These are phyloP conservation scores for Bassia scoparia DNA, from an alignment of 148 eudicot species.

Conservation along the genomic window DNA sequence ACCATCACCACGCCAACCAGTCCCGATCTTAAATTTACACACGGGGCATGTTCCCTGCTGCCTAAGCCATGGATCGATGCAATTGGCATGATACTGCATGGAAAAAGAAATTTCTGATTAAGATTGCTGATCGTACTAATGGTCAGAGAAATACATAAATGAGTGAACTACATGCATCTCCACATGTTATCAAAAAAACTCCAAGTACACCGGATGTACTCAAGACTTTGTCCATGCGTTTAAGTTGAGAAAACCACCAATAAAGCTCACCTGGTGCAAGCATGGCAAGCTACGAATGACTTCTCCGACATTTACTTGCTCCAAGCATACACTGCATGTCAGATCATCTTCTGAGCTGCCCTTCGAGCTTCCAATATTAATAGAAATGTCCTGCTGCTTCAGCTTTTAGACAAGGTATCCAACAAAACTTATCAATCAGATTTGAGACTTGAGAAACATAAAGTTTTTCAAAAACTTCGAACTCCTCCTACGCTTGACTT, in stretches of 20 bases:
- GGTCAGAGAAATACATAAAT: no score
- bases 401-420: constrained; percentile 18
- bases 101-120: not conserved
- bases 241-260: not conserved
- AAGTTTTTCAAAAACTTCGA: not conserved
- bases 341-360: constrained; percentile 59
- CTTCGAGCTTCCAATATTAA: constrained; percentile 37
- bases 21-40: constrained; percentile 76
- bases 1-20: constrained; percentile 52
- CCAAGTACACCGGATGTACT: no score
- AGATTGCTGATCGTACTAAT: not conserved
- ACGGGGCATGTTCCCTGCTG: constrained; percentile 97
- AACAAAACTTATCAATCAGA: constrained; percentile 5
- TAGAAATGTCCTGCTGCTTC: constrained; percentile 56
- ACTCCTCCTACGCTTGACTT: not conserved
- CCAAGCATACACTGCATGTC: constrained; percentile 93
- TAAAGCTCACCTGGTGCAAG: constrained; percentile 72
- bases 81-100: constrained; percentile 78
- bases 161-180: no score
- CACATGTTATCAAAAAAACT: not conserved
- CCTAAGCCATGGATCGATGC: constrained; percentile 94
- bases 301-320: constrained; percentile 80
- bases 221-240: no score
- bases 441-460: no score
- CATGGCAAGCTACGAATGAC: constrained; percentile 88